Base-by-base conservation (phyloP, 2,329 filamentous ascomycete species). In the Daldinia sp. region DNA sequence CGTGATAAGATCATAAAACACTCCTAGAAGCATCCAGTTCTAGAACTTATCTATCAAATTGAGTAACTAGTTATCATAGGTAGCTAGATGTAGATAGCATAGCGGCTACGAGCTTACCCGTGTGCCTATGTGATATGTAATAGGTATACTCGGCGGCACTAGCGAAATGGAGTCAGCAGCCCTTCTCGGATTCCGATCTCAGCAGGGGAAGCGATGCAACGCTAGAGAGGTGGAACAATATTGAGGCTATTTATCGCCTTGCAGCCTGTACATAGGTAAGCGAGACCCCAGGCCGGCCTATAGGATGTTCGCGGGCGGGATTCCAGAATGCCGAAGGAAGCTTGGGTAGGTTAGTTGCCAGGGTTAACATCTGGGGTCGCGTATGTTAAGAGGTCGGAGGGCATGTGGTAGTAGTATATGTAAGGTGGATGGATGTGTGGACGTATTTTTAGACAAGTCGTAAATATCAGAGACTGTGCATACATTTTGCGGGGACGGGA, bases 191-290 rank as follows among this genome's bases (percentile, higher is more conserved):
- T 13, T 11, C 30, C 17, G 17, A 35, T 25, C 29, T 51, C 21
- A 27, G n/a, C 32, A 15, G 9, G 15, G 30, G 21, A 51, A 10
- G 48, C 30, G 27, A 25, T 51, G 48, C 19, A 37, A 51, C 48
- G 9, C 13, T 32, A 23, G 11, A 35, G 29, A 21, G 47, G 41
- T 13, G 23, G 21, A 30, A 23, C 13, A 21, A 57, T 15, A 56
- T 57, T 45, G 61, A 63, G 61, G 61, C 61, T 63, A 56, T 63
- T 59, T 45, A 23, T 25, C 34, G 23, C 25, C 23, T 7, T 10
- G 43, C 23, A 27, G 25, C n/a, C n/a, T n/a, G n/a, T 15, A 43
- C 43, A 23, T n/a, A 27, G 43, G 48, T 49, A 47, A 45, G 51
- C 48, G 34, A 49, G 19, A 19, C 25, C 30, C 25, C 29, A 21